Conservation (phyloP, 257 asterid species). For the Linaria vulgaris region DNA sequence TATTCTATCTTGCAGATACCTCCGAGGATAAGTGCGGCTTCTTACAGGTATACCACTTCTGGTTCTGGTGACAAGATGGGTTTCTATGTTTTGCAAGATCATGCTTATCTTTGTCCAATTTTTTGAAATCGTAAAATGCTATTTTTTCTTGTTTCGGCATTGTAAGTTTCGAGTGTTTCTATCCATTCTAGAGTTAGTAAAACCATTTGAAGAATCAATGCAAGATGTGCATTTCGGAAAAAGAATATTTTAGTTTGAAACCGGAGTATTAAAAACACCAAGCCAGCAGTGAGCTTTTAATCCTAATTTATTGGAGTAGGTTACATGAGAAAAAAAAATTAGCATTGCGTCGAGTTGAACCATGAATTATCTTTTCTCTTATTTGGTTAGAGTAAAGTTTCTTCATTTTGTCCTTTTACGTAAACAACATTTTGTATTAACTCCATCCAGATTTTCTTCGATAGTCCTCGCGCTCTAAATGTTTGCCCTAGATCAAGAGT, state of each 20-base stretch:
- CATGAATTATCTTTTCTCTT: no score
- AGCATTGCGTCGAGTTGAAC: no score
- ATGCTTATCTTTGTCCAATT: background rate
- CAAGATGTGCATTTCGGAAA: conserved; percentile 8
- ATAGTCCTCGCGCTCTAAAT: no score
- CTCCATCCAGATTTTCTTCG: no score
- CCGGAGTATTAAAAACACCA: background rate
- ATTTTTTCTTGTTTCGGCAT: conserved; percentile 5
- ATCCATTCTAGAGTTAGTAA: background rate
- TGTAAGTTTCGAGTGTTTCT: background rate
- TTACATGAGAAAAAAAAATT: background rate
- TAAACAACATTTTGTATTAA: no score
- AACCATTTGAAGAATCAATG: conserved; percentile 11
- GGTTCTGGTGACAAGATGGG: background rate
- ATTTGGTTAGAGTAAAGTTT: no score
- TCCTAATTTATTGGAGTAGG: background rate
- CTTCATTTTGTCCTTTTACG: no score
- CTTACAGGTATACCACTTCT: conserved; percentile 69
- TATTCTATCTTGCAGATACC: conserved; percentile 69
- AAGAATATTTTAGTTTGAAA: background rate
- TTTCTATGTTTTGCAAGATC: conserved; percentile 21
- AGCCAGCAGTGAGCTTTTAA: no score
- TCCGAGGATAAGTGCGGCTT: conserved; percentile 88
- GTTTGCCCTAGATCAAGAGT: no score
- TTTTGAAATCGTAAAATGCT: background rate